Evolutionary conservation across 139 green algal species (phyloP).

Genomic region (Auxenochlorella pyrenoidosa): DNA sequence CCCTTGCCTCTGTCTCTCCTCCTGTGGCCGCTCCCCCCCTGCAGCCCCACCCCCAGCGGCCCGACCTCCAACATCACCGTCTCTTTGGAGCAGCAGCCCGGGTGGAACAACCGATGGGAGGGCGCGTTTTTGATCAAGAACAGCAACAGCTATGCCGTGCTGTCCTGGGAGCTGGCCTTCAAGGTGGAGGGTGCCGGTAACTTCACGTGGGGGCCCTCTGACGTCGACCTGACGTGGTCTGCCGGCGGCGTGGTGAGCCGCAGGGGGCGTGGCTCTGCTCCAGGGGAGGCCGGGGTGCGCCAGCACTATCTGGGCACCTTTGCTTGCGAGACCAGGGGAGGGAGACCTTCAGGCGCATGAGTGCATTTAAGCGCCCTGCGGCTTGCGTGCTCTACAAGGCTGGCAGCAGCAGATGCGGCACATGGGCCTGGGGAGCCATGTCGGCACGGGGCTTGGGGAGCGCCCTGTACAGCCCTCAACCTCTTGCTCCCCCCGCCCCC

Average conservation of each 20-base stretch:
- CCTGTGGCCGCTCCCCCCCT: background rate
- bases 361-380: no score
- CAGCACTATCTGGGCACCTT: no score
- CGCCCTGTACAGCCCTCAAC: background rate
- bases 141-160: background rate
- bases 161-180: constrained; percentile 5
- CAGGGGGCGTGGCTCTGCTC: no score
- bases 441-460: no score
- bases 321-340: no score
- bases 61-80: background rate
- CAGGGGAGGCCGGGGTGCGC: no score
- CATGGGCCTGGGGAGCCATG: no score
- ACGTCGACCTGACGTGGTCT: background rate
- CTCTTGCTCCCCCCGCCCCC: background rate
- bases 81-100: background rate
- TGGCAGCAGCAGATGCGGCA: no score
- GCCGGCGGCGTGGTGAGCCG: background rate
- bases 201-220: constrained; percentile 15
- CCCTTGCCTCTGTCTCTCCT: background rate
- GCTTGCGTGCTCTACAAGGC: no score
- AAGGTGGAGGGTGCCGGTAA: background rate
- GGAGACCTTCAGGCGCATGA: no score
- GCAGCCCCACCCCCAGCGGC: background rate
- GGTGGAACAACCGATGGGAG: background rate
- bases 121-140: background rate